These are phyloP conservation scores for Ophiostoma ulmi DNA, from an alignment of 2,329 filamentous ascomycete species.

Conservation along the genomic window DNA sequence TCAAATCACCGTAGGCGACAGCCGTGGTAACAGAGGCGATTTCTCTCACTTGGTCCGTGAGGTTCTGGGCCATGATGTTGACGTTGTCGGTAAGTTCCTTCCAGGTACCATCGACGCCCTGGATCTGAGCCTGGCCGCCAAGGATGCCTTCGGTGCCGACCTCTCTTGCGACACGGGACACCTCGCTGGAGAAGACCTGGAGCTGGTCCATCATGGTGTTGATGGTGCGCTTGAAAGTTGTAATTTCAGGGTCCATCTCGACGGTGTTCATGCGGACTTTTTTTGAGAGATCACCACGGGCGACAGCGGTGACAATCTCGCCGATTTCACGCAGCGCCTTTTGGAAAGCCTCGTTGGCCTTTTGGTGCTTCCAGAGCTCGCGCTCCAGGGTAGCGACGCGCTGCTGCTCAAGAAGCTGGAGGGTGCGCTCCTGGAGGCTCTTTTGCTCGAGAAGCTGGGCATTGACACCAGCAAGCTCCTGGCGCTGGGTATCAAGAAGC, in stretches of 20 bases:
- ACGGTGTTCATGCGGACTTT: slow-evolving; percentile 93
- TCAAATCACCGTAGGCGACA: slow-evolving; percentile 75
- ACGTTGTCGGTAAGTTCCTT: slow-evolving; percentile 92
- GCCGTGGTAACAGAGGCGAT: slow-evolving; percentile 80
- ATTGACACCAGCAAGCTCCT: slow-evolving; percentile 79
- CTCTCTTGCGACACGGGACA: slow-evolving; percentile 88
- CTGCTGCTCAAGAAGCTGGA: slow-evolving; percentile 76
- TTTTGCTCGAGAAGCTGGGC: slow-evolving; percentile 82
- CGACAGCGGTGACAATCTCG: slow-evolving; percentile 93
- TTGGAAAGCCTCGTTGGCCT: slow-evolving; percentile 97
- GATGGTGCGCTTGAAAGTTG: slow-evolving; percentile 95
- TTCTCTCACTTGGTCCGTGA: slow-evolving; percentile 78
- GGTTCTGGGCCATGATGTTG: slow-evolving; percentile 78
- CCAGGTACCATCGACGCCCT: slow-evolving; percentile 94
- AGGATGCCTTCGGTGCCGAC: slow-evolving; percentile 94
- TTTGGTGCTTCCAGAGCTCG: slow-evolving; percentile 93
- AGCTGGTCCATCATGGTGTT: slow-evolving; percentile 99
- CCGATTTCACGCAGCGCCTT: slow-evolving; percentile 95
- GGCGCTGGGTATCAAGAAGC: slow-evolving; percentile 79
- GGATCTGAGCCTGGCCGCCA: slow-evolving; percentile 87
- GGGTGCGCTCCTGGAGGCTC: slow-evolving; percentile 73
- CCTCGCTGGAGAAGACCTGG: slow-evolving; percentile 93
- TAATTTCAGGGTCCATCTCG: slow-evolving; percentile 97
- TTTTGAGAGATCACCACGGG: slow-evolving; percentile 90
- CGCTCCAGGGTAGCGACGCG: slow-evolving; percentile 86